Base-by-base conservation (phyloP, 2,329 filamentous ascomycete genomes). In the Diaporthe helianthi region DNA sequence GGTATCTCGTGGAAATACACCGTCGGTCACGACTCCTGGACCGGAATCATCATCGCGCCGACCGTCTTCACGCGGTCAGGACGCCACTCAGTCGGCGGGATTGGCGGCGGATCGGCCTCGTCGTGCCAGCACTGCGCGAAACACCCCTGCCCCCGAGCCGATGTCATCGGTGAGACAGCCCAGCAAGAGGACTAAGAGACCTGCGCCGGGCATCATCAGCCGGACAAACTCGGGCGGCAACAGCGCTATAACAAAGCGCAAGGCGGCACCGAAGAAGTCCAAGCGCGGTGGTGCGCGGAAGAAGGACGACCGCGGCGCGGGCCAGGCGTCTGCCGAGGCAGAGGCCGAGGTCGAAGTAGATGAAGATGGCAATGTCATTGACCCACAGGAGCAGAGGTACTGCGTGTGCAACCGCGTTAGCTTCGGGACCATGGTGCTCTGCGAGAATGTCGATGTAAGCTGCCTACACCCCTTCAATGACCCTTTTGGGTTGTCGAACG, bases 391-490 rank as follows among this genome's bases (percentile, higher is more conserved):
- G 81, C 87, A 90, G 51, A 83, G 88, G 72, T 96, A 96, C 78
- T 96, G 93, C 76, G 79, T 91, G 67, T 96, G 93, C 79, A 91
- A 93, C 74, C 85, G 92, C 69, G 91, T 96, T 65, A 93, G 91
- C 77, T 94, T 90, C 76, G 93, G 93, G 65, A 89, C 86, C 24
- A 96, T 96, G 93, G 93, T 96, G 77, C 87, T 89, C 71, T 96
- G 93, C 79, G 92, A 95, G 76, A 93, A 93, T 75, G 83, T 87
- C 53, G 90, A 93, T 79, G 90, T 92, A 82, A 87, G 89, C 82
- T 66, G 67, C 69, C 52, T 12, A 1, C 41, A 4, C 29, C 4
- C 41, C 7, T 17, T 29, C 19, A 9, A 47, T 17, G 10, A 9
- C 13, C 1, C 10, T 47, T 47, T 26, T 17, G 6, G 22, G n/a